Percentiles rank a stretch among this genome's conserved stretches.
Evolutionary conservation across 805 yeast species (phyloP).

Genomic region (Wickerhamiella spandovensis): DNA sequence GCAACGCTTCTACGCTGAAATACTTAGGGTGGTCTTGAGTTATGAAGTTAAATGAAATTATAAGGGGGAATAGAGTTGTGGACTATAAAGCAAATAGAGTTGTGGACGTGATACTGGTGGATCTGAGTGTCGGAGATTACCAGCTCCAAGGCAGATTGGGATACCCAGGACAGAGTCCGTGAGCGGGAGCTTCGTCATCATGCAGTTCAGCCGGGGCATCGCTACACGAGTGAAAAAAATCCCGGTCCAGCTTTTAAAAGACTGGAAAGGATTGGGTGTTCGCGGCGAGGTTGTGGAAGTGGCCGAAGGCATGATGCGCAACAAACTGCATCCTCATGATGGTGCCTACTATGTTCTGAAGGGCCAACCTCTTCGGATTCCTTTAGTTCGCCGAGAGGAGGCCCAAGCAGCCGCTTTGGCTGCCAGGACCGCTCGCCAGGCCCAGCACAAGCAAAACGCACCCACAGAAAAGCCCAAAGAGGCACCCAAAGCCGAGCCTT

Average conservation of each 20-base stretch:
- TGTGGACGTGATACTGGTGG: too few relatives aligned
- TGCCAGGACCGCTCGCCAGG: background rate
- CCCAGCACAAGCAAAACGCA: background rate
- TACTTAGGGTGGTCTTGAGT: too few relatives aligned
- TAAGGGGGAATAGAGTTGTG: too few relatives aligned
- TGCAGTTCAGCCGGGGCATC: constrained; percentile 8
- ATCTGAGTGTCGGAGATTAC: too few relatives aligned
- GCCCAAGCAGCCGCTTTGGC: background rate
- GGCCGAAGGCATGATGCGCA: constrained; percentile 71
- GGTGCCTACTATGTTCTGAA: constrained; percentile 58
- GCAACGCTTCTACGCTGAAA: too few relatives aligned
- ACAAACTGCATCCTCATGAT: constrained; percentile 52
- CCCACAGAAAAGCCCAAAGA: background rate
- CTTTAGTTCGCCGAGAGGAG: constrained; percentile 11
- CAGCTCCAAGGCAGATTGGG: too few relatives aligned
- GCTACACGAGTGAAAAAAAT: constrained; percentile 26
- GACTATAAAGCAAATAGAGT: too few relatives aligned
- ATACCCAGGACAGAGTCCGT: too few relatives aligned
- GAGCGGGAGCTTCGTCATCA: background rate
- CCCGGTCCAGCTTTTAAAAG: constrained; percentile 61
- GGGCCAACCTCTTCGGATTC: constrained; percentile 20
- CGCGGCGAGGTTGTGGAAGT: constrained; percentile 66
- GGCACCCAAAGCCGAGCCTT: constrained; percentile 2
- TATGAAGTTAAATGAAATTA: too few relatives aligned
- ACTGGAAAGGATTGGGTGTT: constrained; percentile 49